These are phyloP conservation scores for Magnolia changhungtana DNA, from an alignment of 164 flowering plant genomes.

Conservation along the genomic window DNA sequence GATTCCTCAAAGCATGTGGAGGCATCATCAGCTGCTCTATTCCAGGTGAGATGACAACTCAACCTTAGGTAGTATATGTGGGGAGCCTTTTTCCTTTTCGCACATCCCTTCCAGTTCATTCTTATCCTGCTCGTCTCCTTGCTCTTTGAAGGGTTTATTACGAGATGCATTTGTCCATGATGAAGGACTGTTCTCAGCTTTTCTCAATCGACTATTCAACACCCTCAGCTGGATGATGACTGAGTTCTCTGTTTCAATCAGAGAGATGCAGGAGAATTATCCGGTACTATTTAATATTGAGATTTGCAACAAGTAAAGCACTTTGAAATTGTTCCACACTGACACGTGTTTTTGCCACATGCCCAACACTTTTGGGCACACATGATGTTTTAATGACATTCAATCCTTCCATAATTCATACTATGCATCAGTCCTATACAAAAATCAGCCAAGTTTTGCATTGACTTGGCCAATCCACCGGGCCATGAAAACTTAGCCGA, in stretches of 20 bases:
- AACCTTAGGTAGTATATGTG: background rate
- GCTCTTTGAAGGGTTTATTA: conserved; percentile 48
- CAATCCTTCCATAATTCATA: too few species aligned
- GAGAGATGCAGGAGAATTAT: conserved; percentile 84
- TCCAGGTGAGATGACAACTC: conserved; percentile 52
- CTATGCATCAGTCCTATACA: too few species aligned
- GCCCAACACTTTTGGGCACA: too few species aligned
- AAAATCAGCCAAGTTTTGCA: too few species aligned
- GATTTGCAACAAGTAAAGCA: background rate
- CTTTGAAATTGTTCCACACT: too few species aligned
- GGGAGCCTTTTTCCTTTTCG: background rate
- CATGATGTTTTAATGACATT: too few species aligned
- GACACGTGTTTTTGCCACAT: too few species aligned
- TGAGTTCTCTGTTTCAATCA: conserved; percentile 85
- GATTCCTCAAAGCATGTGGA: conserved; percentile 78
- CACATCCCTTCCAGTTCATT: background rate
- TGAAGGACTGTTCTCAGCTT: conserved; percentile 64
- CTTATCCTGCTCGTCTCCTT: background rate
- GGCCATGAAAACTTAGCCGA: too few species aligned
- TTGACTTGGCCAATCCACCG: too few species aligned
- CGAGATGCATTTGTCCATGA: conserved; percentile 68
- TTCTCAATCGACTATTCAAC: conserved; percentile 84
- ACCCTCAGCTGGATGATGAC: conserved; percentile 96
- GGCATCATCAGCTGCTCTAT: conserved; percentile 63
- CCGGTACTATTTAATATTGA: conserved; percentile 37